phyloP scores from a whole-genome alignment of 2,329 filamentous ascomycete species.

The Cryoendolithus antarcticus region DNA sequence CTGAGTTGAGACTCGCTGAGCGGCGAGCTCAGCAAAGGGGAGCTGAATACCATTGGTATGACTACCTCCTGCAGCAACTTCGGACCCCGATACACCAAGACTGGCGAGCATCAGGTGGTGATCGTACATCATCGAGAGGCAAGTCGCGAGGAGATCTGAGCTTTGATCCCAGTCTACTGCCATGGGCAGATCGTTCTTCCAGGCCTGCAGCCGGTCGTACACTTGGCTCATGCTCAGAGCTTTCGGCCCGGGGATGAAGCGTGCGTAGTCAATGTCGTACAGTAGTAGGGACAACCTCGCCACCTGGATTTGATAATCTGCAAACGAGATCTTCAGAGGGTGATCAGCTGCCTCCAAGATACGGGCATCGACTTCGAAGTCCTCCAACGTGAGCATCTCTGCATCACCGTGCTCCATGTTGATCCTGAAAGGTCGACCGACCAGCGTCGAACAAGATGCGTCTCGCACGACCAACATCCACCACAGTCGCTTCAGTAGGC shows the following conservation, averaged over 20 bases:
- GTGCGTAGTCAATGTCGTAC: conserved; percentile 6
- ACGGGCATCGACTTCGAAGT: conserved; percentile 6
- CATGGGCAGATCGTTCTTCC: conserved; percentile 1
- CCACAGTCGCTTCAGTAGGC: conserved; percentile 12
- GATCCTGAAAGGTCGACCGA: conserved; percentile 12
- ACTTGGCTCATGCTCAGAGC: conserved; percentile 2
- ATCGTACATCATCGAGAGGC: conserved; percentile 5
- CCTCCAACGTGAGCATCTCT: conserved; percentile 8
- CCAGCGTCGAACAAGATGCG: conserved; percentile 9
- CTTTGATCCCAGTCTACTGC: neutral
- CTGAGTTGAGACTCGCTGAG: conserved; percentile 4
- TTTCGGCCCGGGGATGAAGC: conserved; percentile 7
- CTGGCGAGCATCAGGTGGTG: conserved; percentile 6
- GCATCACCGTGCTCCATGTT: conserved; percentile 11
- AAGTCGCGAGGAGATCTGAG: conserved; percentile 2
- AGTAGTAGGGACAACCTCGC: conserved; percentile 11
- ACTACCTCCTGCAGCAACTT: neutral
- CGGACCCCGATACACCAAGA: conserved; percentile 1
- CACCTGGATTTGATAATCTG: conserved; percentile 10
- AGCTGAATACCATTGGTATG: neutral
- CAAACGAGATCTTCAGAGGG: conserved; percentile 1
- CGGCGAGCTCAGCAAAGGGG: conserved; percentile 1
- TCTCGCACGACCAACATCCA: conserved; percentile 13
- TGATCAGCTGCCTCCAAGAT: neutral
- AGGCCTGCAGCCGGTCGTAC: conserved; percentile 2